Conservation (phyloP, 1,284 basidiomycete species). For the Ceratobasidium sp. region DNA sequence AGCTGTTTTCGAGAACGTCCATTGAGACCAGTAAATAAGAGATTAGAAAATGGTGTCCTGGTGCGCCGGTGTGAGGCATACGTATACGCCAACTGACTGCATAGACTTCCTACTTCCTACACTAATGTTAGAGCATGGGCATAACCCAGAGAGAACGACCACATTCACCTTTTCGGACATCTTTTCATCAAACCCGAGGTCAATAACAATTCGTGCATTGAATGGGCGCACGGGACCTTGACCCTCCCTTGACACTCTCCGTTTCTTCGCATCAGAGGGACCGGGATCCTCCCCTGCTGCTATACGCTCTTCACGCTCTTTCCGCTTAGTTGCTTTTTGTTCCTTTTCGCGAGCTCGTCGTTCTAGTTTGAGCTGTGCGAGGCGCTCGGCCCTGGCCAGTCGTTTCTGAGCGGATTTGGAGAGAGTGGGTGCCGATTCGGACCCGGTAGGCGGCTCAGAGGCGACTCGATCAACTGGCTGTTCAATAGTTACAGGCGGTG, state of each 20-base stretch:
- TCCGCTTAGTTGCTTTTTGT: conserved; percentile 57
- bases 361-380: conserved; percentile 72
- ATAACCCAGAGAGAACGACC: background rate
- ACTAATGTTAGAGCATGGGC: background rate
- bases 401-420: conserved; percentile 85
- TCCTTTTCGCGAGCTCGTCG: conserved; percentile 75
- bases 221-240: conserved; percentile 59
- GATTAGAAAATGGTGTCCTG: conserved; percentile 66
- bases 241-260: conserved; percentile 44
- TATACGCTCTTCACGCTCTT: conserved; percentile 45
- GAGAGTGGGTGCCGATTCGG: conserved; percentile 50
- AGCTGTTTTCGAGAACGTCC: conserved; percentile 72
- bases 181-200: conserved; percentile 91
- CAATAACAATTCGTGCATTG: conserved; percentile 79
- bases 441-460: background rate
- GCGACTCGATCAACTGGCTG: conserved; percentile 2
- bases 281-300: conserved; percentile 62
- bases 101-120: conserved; percentile 87
- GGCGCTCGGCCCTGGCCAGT: conserved; percentile 67
- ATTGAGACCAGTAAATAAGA: conserved; percentile 81
- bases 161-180: conserved; percentile 88
- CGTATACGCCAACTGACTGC: conserved; percentile 84
- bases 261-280: conserved; percentile 57
- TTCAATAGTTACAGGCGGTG: background rate
- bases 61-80: conserved; percentile 85